A percentile compares a stretch with the other conserved stretches of the same genome.
Conservation (phyloP, 2,329 filamentous ascomycete species). For the Botrytis squamosa region DNA sequence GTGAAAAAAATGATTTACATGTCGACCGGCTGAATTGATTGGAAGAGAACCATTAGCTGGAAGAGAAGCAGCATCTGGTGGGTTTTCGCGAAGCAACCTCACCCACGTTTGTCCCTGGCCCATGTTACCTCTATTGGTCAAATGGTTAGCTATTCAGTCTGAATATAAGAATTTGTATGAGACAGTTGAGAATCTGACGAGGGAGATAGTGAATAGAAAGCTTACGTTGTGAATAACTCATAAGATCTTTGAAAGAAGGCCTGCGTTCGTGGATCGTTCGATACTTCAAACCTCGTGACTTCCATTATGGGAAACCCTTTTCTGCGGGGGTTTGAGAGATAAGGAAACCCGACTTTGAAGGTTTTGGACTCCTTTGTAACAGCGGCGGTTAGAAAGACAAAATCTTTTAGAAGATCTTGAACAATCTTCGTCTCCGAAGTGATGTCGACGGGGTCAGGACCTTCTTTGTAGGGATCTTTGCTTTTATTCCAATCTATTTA, state of each 20-base stretch:
- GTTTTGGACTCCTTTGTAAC: neutral
- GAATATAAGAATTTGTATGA: neutral
- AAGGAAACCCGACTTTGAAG: neutral
- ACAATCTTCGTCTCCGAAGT: too few species aligned
- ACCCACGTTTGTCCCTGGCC: neutral
- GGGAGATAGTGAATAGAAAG: neutral
- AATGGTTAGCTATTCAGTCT: neutral
- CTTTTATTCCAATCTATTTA: neutral
- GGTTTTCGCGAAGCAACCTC: neutral
- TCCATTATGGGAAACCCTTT: neutral
- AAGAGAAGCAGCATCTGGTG: neutral
- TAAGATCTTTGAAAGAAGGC: neutral
- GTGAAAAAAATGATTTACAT: neutral
- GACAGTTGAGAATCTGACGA: neutral
- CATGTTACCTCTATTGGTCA: neutral
- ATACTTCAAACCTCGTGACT: conserved; percentile 2
- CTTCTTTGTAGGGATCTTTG: neutral
- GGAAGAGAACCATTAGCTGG: neutral
- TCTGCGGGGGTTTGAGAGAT: neutral
- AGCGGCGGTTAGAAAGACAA: neutral
- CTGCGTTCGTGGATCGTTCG: neutral
- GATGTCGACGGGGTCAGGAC: neutral
- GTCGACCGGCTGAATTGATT: neutral
- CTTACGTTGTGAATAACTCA: neutral
- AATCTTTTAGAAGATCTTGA: neutral